phyloP scores from a whole-genome alignment of 2,329 filamentous ascomycete species.

The Fusarium sp. region DNA sequence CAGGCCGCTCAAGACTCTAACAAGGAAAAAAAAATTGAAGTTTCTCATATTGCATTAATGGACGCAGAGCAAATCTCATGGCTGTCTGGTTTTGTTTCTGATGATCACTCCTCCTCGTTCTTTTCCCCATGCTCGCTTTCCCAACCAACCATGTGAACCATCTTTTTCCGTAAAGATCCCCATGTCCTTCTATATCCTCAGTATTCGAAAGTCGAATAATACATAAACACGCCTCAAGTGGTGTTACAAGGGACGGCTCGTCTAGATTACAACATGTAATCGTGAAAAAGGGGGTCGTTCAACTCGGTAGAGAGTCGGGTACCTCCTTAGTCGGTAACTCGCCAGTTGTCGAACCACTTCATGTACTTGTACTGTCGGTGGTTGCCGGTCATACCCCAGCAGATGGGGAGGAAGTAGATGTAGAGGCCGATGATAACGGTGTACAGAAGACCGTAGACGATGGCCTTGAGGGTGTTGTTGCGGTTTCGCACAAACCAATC shows the following conservation, averaged over 20 bases:
- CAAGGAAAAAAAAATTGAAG: conserved; percentile 39
- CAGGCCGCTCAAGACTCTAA: conserved; percentile 30
- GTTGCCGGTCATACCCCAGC: conserved; percentile 92
- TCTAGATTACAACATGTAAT: conserved; percentile 28
- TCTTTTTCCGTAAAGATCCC: conserved; percentile 39
- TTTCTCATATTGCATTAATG: conserved; percentile 47
- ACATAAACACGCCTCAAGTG: conserved; percentile 23
- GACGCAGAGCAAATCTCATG: conserved; percentile 40
- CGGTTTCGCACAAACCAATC: conserved; percentile 84
- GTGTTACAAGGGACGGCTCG: conserved; percentile 26
- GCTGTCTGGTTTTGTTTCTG: conserved; percentile 36
- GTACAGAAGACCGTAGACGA: conserved; percentile 82
- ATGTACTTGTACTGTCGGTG: conserved; percentile 89
- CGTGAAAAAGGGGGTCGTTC: conserved; percentile 17
- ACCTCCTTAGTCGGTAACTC: conserved; percentile 72
- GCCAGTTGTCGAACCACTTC: conserved; percentile 94
- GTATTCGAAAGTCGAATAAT: conserved; percentile 29
- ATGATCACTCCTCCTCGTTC: conserved; percentile 35
- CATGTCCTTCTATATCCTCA: conserved; percentile 36
- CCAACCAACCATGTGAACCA: conserved; percentile 35
- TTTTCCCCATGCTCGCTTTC: conserved; percentile 38
- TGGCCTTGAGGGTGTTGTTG: conserved; percentile 72
- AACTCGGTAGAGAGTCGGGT: conserved; percentile 5
- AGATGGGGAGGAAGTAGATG: conserved; percentile 90
- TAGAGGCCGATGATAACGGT: conserved; percentile 82